Base-by-base conservation (phyloP, 1,284 basidiomycete genomes). In the Leccinum solheimii region DNA sequence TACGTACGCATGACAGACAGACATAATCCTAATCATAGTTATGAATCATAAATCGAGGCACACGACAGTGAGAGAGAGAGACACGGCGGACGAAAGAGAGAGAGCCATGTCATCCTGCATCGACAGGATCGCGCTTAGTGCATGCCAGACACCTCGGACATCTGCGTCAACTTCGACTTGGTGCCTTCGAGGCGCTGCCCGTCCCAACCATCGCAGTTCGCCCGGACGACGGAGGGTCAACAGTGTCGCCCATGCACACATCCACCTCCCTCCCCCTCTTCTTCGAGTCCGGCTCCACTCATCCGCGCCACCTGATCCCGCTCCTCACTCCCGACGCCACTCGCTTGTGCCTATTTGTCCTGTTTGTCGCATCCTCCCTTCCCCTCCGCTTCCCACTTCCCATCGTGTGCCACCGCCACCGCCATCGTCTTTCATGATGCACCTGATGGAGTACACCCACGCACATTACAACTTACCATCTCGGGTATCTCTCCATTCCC, bases 271-370 rank as follows among this genome's bases (percentile, higher is more conserved):
- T 43, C 40, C 30, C 16, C 16, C 16, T 43, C 40, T 19, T 10
- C 38, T 21, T 13, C 45, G 13, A 48, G 21, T 48, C 50, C 27
- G 27, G 50, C 50, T 10, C 50, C 10, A n/a, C n/a, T 14, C 9
- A 21, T 23, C 38, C 36, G 56, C 3, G 26, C 27, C 38, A 30
- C 27, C 30, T 21, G 34, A 26, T n/a, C 49, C n/a, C 16, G 5
- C 40, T 43, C 40, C 40, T 16, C 40, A 5, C 40, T 53, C 45
- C 56, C 63, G 59, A 60, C 32, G 26, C 21, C 49, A 48, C 57
- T 34, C 56, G 49, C 52, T 56, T 51, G 9, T 57, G 38, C 40
- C 32, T 16, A n/a, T 27, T 10, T 5, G 19, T 23, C 13, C 45
- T n/a, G 23, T 26, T 48, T n/a, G 38, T 51, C 55, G 45, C 51